Evolutionary conservation across 805 yeast species (phyloP), one percentile per base, ranked within the genome.

Genomic region (Candida fluviatilis): DNA sequence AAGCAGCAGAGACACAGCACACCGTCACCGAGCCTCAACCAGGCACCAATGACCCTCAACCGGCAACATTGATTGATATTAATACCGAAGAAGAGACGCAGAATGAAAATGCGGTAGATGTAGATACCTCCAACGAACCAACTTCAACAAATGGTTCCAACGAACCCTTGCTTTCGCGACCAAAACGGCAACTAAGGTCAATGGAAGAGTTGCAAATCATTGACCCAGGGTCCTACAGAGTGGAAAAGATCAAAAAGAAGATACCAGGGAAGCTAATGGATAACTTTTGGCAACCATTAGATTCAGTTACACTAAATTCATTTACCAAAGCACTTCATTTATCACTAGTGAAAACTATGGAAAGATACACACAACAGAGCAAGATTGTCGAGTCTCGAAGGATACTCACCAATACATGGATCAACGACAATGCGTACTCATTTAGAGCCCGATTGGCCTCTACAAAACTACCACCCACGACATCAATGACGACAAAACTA

Each of bases 251-350:
- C 27, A 42, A 42, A 26, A 40, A 43, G 29, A 39, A 40, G 29
- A 45, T 62, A 2, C 45, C 61, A 5, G 59, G 57, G 2, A 54
- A 47, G 27, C 14, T 55, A 3, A 58, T 61, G 10, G 64, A 60
- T 17, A 42, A 42, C 25, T 46, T 55, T 13, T 63, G 69, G 69
- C 57, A 54, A 36, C 57, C 60, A 1, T 36, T 63, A 12, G 55
- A 52, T 27, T 30, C 38, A 3, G 27, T 37, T 3, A 40, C 48
- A 1, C 10, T 42, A 5, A 34, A 31, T 12, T 51, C 58, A 2
- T 34, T 61, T 7, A 54, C 51, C 16, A 48, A 50, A 24, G 52
- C 62, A 8, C 39, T 63, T 19, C 47, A 54, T 12, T 53, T 61
- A 21, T 50, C 57, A n/a, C 40, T 61, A 6, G 47, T 45, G 18